phyloP scores from a whole-genome alignment of 2,329 filamentous ascomycete species.

The Cladophialophora exuberans region DNA sequence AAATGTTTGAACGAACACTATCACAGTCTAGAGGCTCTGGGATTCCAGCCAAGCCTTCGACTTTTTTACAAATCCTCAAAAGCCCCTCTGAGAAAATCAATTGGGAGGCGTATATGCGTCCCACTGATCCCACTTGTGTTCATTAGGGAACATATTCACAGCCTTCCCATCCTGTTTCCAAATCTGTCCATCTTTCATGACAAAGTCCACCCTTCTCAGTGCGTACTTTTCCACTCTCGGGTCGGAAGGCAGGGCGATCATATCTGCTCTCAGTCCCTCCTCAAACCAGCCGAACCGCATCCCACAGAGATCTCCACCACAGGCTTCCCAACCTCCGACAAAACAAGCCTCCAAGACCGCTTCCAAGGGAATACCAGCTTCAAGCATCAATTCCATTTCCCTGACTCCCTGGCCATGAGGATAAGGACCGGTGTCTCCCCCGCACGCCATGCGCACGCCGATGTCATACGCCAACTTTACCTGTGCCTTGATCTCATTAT shows the following conservation, averaged over 20 bases:
- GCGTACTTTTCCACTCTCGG: constrained; percentile 46
- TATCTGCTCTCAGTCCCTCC: constrained; percentile 54
- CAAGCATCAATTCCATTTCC: constrained; percentile 59
- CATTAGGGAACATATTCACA: constrained; percentile 14
- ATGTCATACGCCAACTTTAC: constrained; percentile 50
- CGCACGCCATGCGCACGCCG: constrained; percentile 56
- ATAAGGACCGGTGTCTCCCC: constrained; percentile 59
- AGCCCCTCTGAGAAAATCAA: no score
- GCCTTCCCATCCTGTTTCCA: constrained; percentile 45
- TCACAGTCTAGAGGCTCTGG: no score
- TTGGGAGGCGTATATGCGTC: neutral
- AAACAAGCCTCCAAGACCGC: constrained; percentile 57
- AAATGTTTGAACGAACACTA: no score
- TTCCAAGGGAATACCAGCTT: constrained; percentile 54
- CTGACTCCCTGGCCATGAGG: constrained; percentile 57
- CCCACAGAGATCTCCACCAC: constrained; percentile 57
- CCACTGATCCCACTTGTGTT: constrained; percentile 26
- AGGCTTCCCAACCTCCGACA: constrained; percentile 59
- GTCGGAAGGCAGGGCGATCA: constrained; percentile 54
- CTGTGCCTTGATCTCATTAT: constrained; percentile 20
- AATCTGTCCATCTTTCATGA: constrained; percentile 61
- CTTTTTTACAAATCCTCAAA: no score
- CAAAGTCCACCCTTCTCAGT: constrained; percentile 55
- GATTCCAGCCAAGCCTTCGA: no score
- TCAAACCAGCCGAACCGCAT: constrained; percentile 58